Base-by-base conservation (phyloP, 192 early-diverging fungal genomes). In the Martensiomyces pterosporus region DNA sequence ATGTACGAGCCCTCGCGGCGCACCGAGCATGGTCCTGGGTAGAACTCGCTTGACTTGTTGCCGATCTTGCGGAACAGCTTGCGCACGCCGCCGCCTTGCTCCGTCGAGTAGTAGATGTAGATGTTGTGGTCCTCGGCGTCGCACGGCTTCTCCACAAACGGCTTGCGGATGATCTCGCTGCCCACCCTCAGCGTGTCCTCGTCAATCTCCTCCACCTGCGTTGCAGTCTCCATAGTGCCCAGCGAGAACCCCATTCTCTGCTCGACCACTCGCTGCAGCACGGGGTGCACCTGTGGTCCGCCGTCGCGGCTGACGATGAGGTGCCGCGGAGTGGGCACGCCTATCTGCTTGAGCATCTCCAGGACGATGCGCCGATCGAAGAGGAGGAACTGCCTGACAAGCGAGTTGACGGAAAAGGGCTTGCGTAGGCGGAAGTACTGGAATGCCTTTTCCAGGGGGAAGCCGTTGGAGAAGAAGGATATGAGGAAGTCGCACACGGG, bases 131-230 rank as follows among this genome's bases (percentile, higher is more conserved):
- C 85, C 66, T 98, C 95, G 18, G 93, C 86, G 23, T 85, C 84
- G n/a, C 90, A 85, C 9, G 95, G 95, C 57, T 98, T 98, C 58
- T 98, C 95, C 13, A 98, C 92, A 80, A 95, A 98, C 13, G 95
- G 92, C 64, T 98, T 98, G 55, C 60, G 67, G 14, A 98, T 78
- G 23, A 65, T 75, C 48, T 80, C 49, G 19, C 79, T 74, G 6
- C 87, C 86, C 10, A 93, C 73, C 16, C 67, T 46, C 47, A 94
- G 76, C 5, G 85, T 89, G 51, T 95, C 83, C 5, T 69, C 50
- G 48, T 86, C 85, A 38, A 86, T 42, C 21, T 58, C 44, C 37
- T 54, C 50, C 16, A 63, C 64, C 21, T 39, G 32, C 2, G 49
- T 15, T 1, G 63, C 51, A 1, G 42, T 39, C 7, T 37, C 55